Base-by-base conservation (phyloP, 768 basidiomycete species). In the Suillus plorans region DNA sequence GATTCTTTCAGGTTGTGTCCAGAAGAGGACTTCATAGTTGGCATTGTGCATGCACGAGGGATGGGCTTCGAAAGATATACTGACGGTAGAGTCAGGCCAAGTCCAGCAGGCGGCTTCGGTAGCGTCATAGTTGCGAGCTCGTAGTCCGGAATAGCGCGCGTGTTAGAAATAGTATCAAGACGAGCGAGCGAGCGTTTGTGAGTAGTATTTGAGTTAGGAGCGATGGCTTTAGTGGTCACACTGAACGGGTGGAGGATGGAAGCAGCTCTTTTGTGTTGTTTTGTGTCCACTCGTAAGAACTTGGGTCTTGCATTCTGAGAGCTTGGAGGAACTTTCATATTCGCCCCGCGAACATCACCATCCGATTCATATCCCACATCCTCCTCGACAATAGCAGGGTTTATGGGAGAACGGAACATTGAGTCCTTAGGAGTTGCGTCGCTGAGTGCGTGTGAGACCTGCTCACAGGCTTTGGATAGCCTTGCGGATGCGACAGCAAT, bases 321-420 rank as follows among this genome's bases (percentile, higher is more conserved):
- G 37, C 28, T 58, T 39, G 25, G 1, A 7, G 5, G 25, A 20
- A 31, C 28, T 44, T 14, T 55, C 22, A 4, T 64, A 55, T 0
- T 47, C 55, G 16, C 57, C 52, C 63, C 49, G 28, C 63, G 28
- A 5, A 62, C 61, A 14, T 73, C 72, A 4, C 61, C 62, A 45
- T 73, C 72, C 12, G 72, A 69, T 4, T 74, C 74, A 39, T 74
- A 74, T 31, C 72, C 73, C 36, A 64, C 63, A 49, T 74, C 72
- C 16, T 74, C 70, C 39, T 49, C 31, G 44, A 42, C 42, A 12
- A 55, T 18, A 25, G 62, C 28, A 9, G 45, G 10, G 9, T 18
- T 42, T 16, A 18, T 59, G 22, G 42, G 64, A 22, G 9, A 45
- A 25, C 42, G 16, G 20, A 57, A 62, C 42, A 39, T 68, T 16